Base-by-base conservation (phyloP, 495 filamentous ascomycete species). In the Penicillium ucsense region DNA sequence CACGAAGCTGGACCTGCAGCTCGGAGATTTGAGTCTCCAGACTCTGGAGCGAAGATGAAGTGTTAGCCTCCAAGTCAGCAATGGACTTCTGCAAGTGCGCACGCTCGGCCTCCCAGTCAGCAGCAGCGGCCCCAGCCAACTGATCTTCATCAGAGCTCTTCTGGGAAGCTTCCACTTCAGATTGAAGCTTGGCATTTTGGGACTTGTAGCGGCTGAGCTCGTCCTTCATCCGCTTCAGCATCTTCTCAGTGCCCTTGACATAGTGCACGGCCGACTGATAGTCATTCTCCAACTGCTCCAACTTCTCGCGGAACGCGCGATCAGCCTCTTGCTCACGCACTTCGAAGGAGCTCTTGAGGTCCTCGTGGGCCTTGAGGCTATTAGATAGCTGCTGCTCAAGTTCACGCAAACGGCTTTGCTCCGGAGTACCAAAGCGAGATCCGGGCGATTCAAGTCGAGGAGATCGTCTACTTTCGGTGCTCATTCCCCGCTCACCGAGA, bases 261-360 rank as follows among this genome's bases (percentile, higher is more conserved):
- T 99, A 99, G 66, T 95, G 90, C n/a, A 97, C 90, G 8, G 94
- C 90, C n/a, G 94, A 95, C 61, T 94, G 89, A 61, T 99, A 95
- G 60, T 99, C 92, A 61, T 87, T 89, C 61, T 96, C 89, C 27
- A 99, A 80, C 59, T 94, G 87, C 45, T 85, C 80, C 45, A 99
- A 72, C 63, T 95, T 96, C 62, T 94, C 90, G 41, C 86, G 82
- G 69, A 91, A 97, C 40, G 84, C 79, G 50, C 79, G 75, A 43
- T 90, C 88, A 11, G 87, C 82, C 58, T 95, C 88, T 56, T 92
- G 82, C 47, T 88, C 82, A 32, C 88, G 86, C 41, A 76, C 67
- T 51, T 91, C 88, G 41, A 86, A 86, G 5, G 73, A 75, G 33
- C 78, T 64, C 62, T 85, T 91, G 42, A 87, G 79, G 48, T 95